Base-by-base conservation (phyloP, 805 yeast genomes). In the Myxozyma neotropica region DNA sequence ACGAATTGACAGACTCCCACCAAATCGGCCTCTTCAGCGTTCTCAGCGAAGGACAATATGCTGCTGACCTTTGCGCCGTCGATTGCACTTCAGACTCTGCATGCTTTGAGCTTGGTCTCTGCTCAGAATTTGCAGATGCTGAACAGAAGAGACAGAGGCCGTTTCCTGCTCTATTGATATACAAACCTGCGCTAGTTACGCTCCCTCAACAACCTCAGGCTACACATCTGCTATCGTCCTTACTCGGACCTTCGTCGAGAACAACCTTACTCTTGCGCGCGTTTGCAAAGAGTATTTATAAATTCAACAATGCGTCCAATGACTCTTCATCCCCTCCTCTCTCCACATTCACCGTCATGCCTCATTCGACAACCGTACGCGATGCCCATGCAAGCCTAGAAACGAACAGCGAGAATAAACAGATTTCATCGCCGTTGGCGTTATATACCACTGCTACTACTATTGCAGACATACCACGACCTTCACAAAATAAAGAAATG, bases 191-290 rank as follows among this genome's bases (percentile, higher is more conserved):
- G 23, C 50, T 62, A 17, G 57, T 42, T 39, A 17, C 56, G 12
- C 49, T 59, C 13, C 66, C 66, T 6, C 31, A 35, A 21, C 60
- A 54, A 5, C 66, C 66, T 12, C 60, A 53, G 52, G 39, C 61
- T 7, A 38, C 63, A 17, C 63, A 53, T 33, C 48, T 62, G 12
- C 55, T 62, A 21, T 23, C 64, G 15, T 60, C 66, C 8, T 45
- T 62, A 1, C 59, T 61, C 15, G 64, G 63, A 2, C 56, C 65
- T n/a, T 61, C 65, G 19, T 59, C 63, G 10, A 53, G 51, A 17
- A 62, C 66, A 10, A 59, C 66, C 5, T 31, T 55, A 15, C 61
- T 62, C 4, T 50, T 62, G 5, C 50, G 55, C 21, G 66, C 66
- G 6, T 62, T 62, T 24, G 66, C 66, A 19, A 55, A 55, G 33